phyloP scores from a whole-genome alignment of 345 rosid genomes.

The Bruguiera parviflora region DNA sequence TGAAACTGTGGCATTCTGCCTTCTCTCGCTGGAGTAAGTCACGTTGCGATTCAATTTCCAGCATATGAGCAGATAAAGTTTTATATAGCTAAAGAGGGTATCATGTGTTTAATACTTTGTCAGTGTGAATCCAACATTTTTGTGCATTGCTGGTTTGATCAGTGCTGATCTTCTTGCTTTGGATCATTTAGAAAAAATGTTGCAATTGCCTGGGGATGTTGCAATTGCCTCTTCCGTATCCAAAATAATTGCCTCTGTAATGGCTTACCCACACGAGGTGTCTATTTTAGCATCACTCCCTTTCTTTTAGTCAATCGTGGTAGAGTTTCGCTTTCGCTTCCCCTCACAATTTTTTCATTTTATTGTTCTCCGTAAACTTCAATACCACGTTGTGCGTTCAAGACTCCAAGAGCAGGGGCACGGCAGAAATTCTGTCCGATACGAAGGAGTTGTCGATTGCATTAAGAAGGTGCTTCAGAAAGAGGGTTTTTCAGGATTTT shows the following conservation, averaged over 20 bases:
- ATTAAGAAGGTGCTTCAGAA: constrained; percentile 59
- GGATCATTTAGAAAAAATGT: constrained; percentile 52
- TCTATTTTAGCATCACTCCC: constrained; percentile 1
- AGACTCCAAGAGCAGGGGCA: constrained; percentile 98
- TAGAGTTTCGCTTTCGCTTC: background rate
- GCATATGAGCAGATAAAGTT: constrained; percentile 80
- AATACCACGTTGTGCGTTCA: constrained; percentile 69
- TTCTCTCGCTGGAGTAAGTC: constrained; percentile 87
- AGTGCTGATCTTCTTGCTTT: constrained; percentile 29
- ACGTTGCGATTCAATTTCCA: constrained; percentile 96
- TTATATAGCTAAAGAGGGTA: constrained; percentile 73
- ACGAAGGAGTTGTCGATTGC: constrained; percentile 70
- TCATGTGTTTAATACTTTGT: constrained; percentile 3
- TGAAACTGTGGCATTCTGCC: constrained; percentile 88
- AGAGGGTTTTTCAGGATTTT: constrained; percentile 71
- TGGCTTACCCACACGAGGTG: constrained; percentile 97
- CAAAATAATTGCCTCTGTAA: constrained; percentile 74
- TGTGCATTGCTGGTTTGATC: background rate
- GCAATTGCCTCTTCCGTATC: constrained; percentile 80
- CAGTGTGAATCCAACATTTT: constrained; percentile 1
- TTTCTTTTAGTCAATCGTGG: background rate
- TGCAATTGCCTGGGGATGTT: constrained; percentile 52
- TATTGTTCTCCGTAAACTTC: background rate
- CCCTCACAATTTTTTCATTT: background rate
- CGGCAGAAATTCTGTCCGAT: constrained; percentile 42